Percentiles rank a stretch among this genome's conserved stretches.
These are phyloP conservation scores for Mikania micrantha DNA, from an alignment of 129 eudicot genomes.

Conservation along the genomic window DNA sequence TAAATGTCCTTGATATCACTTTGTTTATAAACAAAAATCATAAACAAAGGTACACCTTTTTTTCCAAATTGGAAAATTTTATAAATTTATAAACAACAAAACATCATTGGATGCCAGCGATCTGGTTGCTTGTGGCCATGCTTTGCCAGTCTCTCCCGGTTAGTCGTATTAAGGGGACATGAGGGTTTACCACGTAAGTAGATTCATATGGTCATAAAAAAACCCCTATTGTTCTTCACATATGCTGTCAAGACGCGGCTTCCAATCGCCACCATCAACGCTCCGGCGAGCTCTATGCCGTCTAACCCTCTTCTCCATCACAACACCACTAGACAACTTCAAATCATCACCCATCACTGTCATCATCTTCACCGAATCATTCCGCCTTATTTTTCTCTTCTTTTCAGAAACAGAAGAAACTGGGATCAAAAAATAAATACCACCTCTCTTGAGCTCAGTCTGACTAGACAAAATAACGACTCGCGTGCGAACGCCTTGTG, in stretches of 20 bases:
- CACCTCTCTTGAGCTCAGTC: slow-evolving; percentile 76
- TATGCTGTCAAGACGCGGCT: slow-evolving; percentile 65
- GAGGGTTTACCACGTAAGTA: too few relatives aligned
- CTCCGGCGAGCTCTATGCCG: slow-evolving; percentile 42
- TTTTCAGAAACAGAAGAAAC: slow-evolving; percentile 56
- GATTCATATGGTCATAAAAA: too few relatives aligned
- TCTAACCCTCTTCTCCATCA: slow-evolving; percentile 30
- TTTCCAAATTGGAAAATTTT: not conserved
- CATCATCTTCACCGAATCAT: slow-evolving; percentile 12
- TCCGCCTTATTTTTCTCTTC: slow-evolving; percentile 34
- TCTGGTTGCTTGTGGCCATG: too few relatives aligned
- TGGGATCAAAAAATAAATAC: slow-evolving; percentile 74
- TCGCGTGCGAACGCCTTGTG: slow-evolving; percentile 52
- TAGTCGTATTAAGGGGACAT: too few relatives aligned
- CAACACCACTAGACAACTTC: not conserved
- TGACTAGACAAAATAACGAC: slow-evolving; percentile 55
- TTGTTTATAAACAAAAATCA: slow-evolving; percentile 1
- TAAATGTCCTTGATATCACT: not conserved
- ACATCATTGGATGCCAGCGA: too few relatives aligned
- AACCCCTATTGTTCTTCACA: slow-evolving; percentile 60
- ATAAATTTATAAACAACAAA: slow-evolving; percentile 11
- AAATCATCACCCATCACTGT: not conserved
- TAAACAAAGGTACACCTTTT: slow-evolving; percentile 10
- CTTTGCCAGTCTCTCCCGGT: too few relatives aligned
- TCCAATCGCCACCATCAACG: slow-evolving; percentile 47